A percentile compares a stretch with the other conserved stretches of the same genome.
These are phyloP conservation scores for Gynandropsis gynandra DNA, from an alignment of 345 rosid species.

Conservation along the genomic window DNA sequence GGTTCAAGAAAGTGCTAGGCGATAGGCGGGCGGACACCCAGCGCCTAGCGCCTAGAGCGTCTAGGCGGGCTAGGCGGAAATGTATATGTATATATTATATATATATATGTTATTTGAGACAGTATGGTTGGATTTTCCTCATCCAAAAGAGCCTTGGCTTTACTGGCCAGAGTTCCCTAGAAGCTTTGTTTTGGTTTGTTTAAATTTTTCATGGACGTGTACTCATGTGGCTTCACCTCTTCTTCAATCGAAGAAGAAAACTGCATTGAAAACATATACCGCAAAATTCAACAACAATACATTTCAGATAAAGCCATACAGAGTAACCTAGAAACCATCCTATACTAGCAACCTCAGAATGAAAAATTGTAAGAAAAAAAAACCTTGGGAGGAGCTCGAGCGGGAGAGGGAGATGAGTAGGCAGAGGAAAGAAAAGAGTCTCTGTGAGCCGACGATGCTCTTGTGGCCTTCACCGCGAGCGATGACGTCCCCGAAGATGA, in stretches of 20 bases:
- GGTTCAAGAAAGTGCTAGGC: no score
- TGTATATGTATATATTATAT: no score
- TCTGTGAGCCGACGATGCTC: conserved; percentile 68
- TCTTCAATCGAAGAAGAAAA: conserved; percentile 17
- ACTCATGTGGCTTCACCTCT: conserved; percentile 41
- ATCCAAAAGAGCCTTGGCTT: conserved; percentile 95
- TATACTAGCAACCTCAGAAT: neutral
- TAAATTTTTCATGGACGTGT: conserved; percentile 29
- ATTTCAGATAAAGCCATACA: conserved; percentile 12
- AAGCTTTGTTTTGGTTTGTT: conserved; percentile 61
- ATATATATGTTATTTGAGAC: no score
- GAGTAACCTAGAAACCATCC: conserved; percentile 10
- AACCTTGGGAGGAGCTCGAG: conserved; percentile 26
- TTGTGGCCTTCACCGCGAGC: conserved; percentile 72
- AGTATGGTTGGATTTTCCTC: no score
- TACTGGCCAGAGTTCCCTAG: conserved; percentile 83
- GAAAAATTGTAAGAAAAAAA: neutral
- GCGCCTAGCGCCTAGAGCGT: no score
- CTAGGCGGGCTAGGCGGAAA: no score
- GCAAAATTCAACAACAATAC: neutral
- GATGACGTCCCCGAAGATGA: conserved; percentile 38
- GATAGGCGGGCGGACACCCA: no score
- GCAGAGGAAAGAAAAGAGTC: conserved; percentile 70
- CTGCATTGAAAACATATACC: no score
- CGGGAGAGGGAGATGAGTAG: conserved; percentile 37